Base-by-base conservation (phyloP, 345 rosid species). In the Cardiospermum halicacabum region DNA sequence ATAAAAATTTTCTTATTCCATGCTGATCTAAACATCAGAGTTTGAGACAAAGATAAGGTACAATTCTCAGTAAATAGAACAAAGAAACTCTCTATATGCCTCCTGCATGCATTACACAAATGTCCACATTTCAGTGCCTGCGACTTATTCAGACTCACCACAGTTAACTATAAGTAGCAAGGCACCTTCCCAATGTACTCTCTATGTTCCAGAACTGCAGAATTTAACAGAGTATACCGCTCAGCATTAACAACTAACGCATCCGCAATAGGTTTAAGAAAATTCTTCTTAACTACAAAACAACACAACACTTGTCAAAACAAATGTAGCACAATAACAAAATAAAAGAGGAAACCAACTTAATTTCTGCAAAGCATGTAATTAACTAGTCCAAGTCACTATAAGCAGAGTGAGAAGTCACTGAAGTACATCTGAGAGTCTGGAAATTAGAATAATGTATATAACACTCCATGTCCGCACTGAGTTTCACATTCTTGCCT, bases 161-260 rank as follows among this genome's bases (percentile, higher is more conserved):
- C n/a, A n/a, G n/a, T n/a, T n/a, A n/a, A n/a, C n/a, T 4, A 64
- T 48, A 62, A 34, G 7, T 28, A 65, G 34, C 63, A 62, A 66
- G 53, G 43, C 60, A 93, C 99, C 97, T 89, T 95, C 69, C 89
- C 82, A 66, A 95, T 91, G 75, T 78, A 82, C 80, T 95, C 99
- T 68, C 91, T 81, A 70, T 89, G 94, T 62, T 95, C 99, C 68
- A 95, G 71, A 65, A 95, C 84, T 39, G 92, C 90, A 63, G 99
- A 95, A 69, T 95, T 89, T 62, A 95, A 83, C 69, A 95, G 74
- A 76, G 91, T 89, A 78, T 91, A 95, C 25, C 96, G 96, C 72
- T 82, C 77, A 12, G 97, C 97, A 68, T 95, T 95, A 47, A 76
- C 81, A 68, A 91, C 82, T 74, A 95, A 95, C 69, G 84, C 97